Conservation (phyloP, 345 rosid species). For the Moricandia moricandioides region DNA sequence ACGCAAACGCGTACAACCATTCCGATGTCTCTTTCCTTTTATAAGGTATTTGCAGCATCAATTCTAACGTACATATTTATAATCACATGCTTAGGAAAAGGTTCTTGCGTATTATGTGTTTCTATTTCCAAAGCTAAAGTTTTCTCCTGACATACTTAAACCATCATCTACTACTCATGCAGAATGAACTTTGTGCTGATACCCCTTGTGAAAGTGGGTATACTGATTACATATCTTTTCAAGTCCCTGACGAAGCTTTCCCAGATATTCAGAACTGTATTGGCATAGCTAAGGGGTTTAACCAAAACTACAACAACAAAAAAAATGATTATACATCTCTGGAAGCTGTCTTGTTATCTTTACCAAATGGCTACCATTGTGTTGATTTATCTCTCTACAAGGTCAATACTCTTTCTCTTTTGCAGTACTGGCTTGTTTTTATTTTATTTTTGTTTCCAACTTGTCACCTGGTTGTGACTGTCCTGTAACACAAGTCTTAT, state of each 20-base stretch:
- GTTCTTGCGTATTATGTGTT: background rate
- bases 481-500: constrained; percentile 5
- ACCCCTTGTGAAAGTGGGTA: constrained; percentile 41
- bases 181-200: constrained; percentile 45
- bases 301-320: constrained; percentile 37
- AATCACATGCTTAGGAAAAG: constrained; percentile 8
- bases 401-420: constrained; percentile 44
- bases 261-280: constrained; percentile 52
- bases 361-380: constrained; percentile 62
- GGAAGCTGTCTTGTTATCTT: constrained; percentile 61
- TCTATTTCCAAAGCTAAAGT: constrained; percentile 17
- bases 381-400: constrained; percentile 82
- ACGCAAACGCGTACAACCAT: constrained; percentile 37
- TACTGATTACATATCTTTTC: constrained; percentile 69
- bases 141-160: background rate
- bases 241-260: constrained; percentile 52
- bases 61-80: constrained; percentile 1
- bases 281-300: constrained; percentile 58
- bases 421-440: background rate
- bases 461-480: background rate
- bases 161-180: constrained; percentile 5
- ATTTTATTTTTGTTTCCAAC: background rate
- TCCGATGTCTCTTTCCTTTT: constrained; percentile 77
- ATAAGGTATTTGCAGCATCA: constrained; percentile 48
- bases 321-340: constrained; percentile 43